Evolutionary conservation across 345 rosid species (phyloP).

Genomic region (Euphorbia pulcherrima): DNA sequence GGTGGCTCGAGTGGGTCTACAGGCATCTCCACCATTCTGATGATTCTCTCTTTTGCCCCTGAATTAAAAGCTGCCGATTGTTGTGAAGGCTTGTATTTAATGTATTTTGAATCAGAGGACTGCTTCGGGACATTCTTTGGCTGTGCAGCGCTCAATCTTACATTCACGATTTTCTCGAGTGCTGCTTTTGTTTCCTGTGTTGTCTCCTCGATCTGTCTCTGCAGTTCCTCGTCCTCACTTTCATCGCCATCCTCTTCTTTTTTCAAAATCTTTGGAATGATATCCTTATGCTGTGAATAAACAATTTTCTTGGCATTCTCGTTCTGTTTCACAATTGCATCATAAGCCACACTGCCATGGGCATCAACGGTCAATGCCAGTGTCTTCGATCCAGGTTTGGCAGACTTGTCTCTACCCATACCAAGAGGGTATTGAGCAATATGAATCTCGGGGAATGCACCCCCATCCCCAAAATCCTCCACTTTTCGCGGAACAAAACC

Average conservation of each 20-base stretch:
- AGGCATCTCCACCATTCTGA: slow-evolving; percentile 95
- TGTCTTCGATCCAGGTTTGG: slow-evolving; percentile 70
- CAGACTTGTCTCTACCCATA: slow-evolving; percentile 62
- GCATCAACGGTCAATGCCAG: slow-evolving; percentile 86
- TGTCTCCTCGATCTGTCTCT: slow-evolving; percentile 67
- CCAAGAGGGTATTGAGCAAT: slow-evolving; percentile 86
- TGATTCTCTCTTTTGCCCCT: slow-evolving; percentile 85
- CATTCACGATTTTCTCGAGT: slow-evolving; percentile 81
- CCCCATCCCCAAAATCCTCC: slow-evolving; percentile 98
- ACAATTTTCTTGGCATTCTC: slow-evolving; percentile 72
- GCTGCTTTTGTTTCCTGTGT: slow-evolving; percentile 67
- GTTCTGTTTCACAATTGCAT: slow-evolving; percentile 73
- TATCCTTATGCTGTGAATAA: slow-evolving; percentile 75
- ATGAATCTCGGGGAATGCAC: slow-evolving; percentile 95
- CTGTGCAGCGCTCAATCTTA: slow-evolving; percentile 86
- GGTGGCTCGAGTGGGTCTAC: slow-evolving; percentile 98
- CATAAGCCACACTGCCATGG: slow-evolving; percentile 79
- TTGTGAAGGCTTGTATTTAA: slow-evolving; percentile 84
- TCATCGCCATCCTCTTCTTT: slow-evolving; percentile 37
- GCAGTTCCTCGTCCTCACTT: slow-evolving; percentile 49
- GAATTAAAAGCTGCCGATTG: slow-evolving; percentile 85
- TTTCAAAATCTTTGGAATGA: slow-evolving; percentile 66
- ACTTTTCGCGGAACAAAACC: slow-evolving; percentile 74
- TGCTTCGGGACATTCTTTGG: slow-evolving; percentile 84
- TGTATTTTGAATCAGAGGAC: slow-evolving; percentile 67